phyloP scores from a whole-genome alignment of 345 rosid species.

The rapeseed (Brassica napus) region DNA sequence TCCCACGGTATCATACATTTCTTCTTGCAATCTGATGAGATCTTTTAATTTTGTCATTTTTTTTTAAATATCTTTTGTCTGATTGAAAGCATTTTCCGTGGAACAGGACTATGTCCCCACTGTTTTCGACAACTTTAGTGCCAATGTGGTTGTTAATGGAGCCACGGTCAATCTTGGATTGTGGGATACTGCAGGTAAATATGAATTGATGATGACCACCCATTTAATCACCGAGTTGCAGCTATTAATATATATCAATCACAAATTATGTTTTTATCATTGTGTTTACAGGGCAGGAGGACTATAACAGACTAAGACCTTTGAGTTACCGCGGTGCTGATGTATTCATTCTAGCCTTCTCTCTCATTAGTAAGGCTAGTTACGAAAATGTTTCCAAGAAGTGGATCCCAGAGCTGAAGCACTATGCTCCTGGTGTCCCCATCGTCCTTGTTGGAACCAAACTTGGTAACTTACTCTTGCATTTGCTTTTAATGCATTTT shows the following conservation, averaged over 20 bases:
- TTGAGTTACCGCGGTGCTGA: constrained; percentile 92
- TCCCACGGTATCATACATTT: constrained; percentile 25
- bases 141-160: constrained; percentile 88
- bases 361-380: constrained; percentile 97
- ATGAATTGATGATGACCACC: not conserved
- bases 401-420: constrained; percentile 95
- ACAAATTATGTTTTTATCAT: not conserved
- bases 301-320: constrained; percentile 85
- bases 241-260: not conserved
- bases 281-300: constrained; percentile 78
- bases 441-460: constrained; percentile 91
- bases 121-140: constrained; percentile 93
- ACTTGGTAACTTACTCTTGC: constrained; percentile 55
- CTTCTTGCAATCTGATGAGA: no score
- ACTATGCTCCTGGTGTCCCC: constrained; percentile 94
- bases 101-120: constrained; percentile 88
- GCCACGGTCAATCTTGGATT: constrained; percentile 79
- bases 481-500: not conserved
- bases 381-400: constrained; percentile 94
- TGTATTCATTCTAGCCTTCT: constrained; percentile 88
- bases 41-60: no score
- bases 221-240: not conserved
- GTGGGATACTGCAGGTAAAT: constrained; percentile 93
- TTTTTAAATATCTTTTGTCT: no score
- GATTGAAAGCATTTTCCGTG: not conserved